A percentile compares a stretch with the other conserved stretches of the same genome.
These are phyloP conservation scores for Orobanche coerulescens DNA, from an alignment of 257 asterid species.

Conservation along the genomic window DNA sequence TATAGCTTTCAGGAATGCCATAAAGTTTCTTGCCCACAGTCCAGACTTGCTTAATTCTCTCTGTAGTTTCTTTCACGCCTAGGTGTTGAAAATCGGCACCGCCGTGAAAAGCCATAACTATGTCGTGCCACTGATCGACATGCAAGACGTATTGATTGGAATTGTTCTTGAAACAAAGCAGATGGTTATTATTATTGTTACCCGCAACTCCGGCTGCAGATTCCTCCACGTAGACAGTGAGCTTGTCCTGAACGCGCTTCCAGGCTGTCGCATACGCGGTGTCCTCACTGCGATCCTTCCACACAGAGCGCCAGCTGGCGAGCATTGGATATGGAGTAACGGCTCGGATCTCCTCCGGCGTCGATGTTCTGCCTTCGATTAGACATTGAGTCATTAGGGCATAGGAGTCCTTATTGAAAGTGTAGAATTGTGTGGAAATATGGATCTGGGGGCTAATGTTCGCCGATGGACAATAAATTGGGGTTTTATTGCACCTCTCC, in stretches of 20 bases:
- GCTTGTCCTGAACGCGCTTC: conserved; percentile 98
- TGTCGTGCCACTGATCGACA: conserved; percentile 93
- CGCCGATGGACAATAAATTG: conserved; percentile 19
- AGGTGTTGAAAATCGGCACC: conserved; percentile 73
- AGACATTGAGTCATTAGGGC: conserved; percentile 67
- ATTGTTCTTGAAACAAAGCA: conserved; percentile 88
- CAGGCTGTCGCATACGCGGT: conserved; percentile 92
- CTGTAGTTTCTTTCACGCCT: conserved; percentile 79
- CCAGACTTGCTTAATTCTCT: conserved; percentile 86
- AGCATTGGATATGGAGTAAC: conserved; percentile 70
- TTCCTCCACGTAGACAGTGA: conserved; percentile 39
- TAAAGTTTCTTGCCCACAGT: conserved; percentile 97
- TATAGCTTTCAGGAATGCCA: conserved; percentile 93
- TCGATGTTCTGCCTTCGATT: conserved; percentile 58
- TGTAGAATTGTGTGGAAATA: conserved; percentile 89
- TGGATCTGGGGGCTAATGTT: conserved; percentile 71
- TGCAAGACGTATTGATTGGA: conserved; percentile 70
- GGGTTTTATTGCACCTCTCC: conserved; percentile 25
- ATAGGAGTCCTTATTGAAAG: conserved; percentile 80
- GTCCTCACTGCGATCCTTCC: conserved; percentile 98
- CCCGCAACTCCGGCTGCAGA: conserved; percentile 20
- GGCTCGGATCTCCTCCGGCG: conserved; percentile 81
- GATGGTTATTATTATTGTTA: conserved; percentile 38
- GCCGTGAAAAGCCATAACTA: conserved; percentile 73
- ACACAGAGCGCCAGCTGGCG: conserved; percentile 86